These are phyloP conservation scores for Termitomyces eurrhizus DNA, from an alignment of 768 basidiomycete genomes.

Conservation along the genomic window DNA sequence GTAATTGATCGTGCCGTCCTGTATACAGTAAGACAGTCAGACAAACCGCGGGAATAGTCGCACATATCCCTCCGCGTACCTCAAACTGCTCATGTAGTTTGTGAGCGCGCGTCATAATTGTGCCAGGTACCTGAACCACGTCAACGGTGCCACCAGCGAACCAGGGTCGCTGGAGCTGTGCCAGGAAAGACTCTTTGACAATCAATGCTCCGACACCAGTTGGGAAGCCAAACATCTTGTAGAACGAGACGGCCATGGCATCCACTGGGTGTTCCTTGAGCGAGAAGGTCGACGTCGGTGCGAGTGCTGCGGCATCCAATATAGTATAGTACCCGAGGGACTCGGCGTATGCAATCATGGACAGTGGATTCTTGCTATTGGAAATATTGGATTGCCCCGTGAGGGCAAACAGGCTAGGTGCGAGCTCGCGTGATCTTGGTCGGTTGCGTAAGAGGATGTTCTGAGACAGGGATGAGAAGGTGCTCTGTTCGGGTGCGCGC, in stretches of 20 bases:
- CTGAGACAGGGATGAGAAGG: constrained; percentile 32
- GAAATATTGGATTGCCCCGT: constrained; percentile 84
- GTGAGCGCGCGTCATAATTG: constrained; percentile 54
- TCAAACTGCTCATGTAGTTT: constrained; percentile 74
- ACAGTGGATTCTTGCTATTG: constrained; percentile 67
- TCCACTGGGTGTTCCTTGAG: constrained; percentile 67
- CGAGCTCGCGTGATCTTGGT: constrained; percentile 37
- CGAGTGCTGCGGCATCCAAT: constrained; percentile 81
- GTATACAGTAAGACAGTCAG: background rate
- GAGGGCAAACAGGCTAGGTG: constrained; percentile 65
- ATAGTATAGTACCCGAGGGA: constrained; percentile 70
- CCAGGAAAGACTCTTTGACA: constrained; percentile 66
- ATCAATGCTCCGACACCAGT: constrained; percentile 81
- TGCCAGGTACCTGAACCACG: constrained; percentile 79
- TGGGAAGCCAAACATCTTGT: constrained; percentile 89
- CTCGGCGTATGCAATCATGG: constrained; percentile 59
- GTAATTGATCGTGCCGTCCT: constrained; percentile 86
- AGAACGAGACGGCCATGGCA: constrained; percentile 81
- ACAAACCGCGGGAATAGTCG: constrained; percentile 2
- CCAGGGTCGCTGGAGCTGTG: constrained; percentile 67
- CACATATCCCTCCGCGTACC: constrained; percentile 36
- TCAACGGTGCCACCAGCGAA: constrained; percentile 83
- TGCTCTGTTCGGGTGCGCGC: constrained; percentile 16
- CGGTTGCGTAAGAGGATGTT: constrained; percentile 48
- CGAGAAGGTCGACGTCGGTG: constrained; percentile 66